A percentile compares a stretch with the other conserved stretches of the same genome.
Evolutionary conservation across 2,329 filamentous ascomycete species (phyloP).

Genomic region (Aspergillus sp.): DNA sequence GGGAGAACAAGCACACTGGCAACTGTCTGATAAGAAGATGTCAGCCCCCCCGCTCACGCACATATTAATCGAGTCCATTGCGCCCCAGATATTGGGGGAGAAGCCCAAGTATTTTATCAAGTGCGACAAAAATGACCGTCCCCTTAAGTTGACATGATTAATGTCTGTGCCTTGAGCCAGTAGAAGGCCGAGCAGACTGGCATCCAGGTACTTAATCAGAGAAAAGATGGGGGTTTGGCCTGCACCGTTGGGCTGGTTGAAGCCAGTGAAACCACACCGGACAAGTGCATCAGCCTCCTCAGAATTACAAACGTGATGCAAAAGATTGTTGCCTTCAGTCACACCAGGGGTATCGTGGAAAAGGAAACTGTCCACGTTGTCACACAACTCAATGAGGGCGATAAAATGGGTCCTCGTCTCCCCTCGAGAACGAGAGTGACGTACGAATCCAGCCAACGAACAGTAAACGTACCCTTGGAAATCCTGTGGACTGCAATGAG

Average conservation of each 20-base stretch:
- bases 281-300: neutral
- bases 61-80: neutral
- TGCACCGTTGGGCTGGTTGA: neutral
- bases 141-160: neutral
- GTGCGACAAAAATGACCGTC: neutral
- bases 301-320: neutral
- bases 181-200: neutral
- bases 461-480: neutral
- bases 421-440: rapidly evolving
- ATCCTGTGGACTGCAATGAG: neutral
- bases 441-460: neutral
- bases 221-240: neutral
- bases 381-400: neutral
- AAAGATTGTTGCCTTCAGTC: neutral
- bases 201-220: no score
- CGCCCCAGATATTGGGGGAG: rapidly evolving
- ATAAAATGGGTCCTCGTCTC: neutral
- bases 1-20: neutral
- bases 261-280: neutral
- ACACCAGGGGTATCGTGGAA: neutral
- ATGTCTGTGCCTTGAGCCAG: neutral
- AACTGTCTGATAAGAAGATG: neutral
- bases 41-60: neutral
- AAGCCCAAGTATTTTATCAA: rapidly evolving
- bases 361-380: neutral